Evolutionary conservation across 306 rosid genomes (phyloP), one percentile per base, ranked within the genome.

Genomic region (Leucaena leucocephala): DNA sequence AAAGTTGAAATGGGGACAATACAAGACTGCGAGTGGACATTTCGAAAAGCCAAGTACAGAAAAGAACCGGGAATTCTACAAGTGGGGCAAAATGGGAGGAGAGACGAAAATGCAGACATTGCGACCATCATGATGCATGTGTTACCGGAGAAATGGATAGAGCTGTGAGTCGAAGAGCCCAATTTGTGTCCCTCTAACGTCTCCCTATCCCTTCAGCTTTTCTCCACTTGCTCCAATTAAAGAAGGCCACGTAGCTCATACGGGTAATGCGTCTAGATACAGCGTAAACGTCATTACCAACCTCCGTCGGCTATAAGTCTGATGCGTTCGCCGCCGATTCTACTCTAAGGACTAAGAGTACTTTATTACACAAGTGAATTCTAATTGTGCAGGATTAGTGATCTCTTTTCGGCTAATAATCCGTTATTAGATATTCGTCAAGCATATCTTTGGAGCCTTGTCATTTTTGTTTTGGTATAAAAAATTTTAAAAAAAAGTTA

Each of bases 81-180:
- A 36, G 6, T 12, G 58, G 16, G 48, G 78, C 44, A 68, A 67
- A 69, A 12, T 4, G 87, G 55, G 42, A 16, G 76, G 9, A 83
- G 71, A 42, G 85, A 64, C 5, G 86, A 64, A 71, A 84, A 75
- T 69, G 87, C 35, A 2, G 90, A 82, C 71, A 78, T 38, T 63
- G 86, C 44, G 39, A 88, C 84, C 94, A 86, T 90, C 78, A 21
- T 68, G 73, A 39, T 15, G 77, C 13, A 4, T 8, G 49, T 66
- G 49, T 9, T 9, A 0, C 21, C 2, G 49, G 44, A n/a, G 72
- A 67, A 42, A 2, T 19, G 52, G n/a, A 5, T 39, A 4, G 9
- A 66, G 33, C 27, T 39, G 35, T 1, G 36, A 42, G 13, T n/a
- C 19, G 50, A 39, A 40, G 8, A 9, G 49, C 50, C 19, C 17